These are phyloP conservation scores for Vitellaria paradoxa DNA, from an alignment of 179 eudicot genomes.

Conservation along the genomic window DNA sequence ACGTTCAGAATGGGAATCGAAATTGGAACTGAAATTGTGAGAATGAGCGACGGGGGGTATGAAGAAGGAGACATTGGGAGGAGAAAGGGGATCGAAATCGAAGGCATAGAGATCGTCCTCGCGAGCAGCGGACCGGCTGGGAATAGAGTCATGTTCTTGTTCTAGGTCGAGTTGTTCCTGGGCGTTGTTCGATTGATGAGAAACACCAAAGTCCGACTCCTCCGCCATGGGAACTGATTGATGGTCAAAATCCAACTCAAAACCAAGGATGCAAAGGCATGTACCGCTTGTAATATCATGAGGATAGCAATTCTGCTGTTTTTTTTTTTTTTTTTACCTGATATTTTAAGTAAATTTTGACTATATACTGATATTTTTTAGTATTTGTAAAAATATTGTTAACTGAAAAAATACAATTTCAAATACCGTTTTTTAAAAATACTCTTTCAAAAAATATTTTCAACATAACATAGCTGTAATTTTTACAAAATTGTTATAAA, in stretches of 20 bases:
- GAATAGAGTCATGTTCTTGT: conserved; percentile 4
- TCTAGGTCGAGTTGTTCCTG: not conserved
- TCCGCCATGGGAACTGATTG: conserved; percentile 6
- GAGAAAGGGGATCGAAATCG: conserved; percentile 26
- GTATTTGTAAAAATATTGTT: too few species aligned
- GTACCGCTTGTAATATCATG: too few species aligned
- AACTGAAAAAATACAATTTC: too few species aligned
- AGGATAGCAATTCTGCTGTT: too few species aligned
- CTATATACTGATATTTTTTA: too few species aligned
- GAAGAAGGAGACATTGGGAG: conserved; percentile 23
- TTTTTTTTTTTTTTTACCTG: too few species aligned
- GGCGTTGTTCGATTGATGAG: not conserved
- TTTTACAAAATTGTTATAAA: too few species aligned
- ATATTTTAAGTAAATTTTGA: too few species aligned
- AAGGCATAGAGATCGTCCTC: not conserved
- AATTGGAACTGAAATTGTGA: conserved; percentile 4
- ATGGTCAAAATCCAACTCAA: not conserved
- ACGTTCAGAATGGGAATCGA: conserved; percentile 24
- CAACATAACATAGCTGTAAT: too few species aligned
- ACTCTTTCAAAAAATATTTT: too few species aligned
- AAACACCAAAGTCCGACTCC: not conserved
- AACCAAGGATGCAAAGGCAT: not conserved
- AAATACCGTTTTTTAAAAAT: too few species aligned
- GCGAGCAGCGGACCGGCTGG: not conserved
- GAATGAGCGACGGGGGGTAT: not conserved